A percentile compares a stretch with the other conserved stretches of the same genome.
Evolutionary conservation across 169 alveolate species (phyloP).

Genomic region (Cryptosporidium xiaoi): DNA sequence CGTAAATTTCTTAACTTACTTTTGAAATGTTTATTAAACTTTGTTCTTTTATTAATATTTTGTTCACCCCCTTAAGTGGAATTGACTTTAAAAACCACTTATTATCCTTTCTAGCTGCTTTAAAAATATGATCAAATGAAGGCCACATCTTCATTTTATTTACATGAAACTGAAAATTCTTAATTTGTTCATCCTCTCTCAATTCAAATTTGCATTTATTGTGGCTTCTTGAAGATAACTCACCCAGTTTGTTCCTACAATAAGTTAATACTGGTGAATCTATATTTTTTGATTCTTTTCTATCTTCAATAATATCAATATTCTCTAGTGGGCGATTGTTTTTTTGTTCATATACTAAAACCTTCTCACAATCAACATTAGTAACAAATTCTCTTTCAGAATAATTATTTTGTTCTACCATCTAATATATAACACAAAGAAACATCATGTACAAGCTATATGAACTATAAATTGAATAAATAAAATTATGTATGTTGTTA

Average conservation of each 20-base stretch:
- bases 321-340: neutral
- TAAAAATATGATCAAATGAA: slow-evolving; percentile 56
- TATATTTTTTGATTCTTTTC: too few relatives aligned
- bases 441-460: too few relatives aligned
- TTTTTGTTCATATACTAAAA: neutral
- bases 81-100: slow-evolving; percentile 48
- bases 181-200: neutral
- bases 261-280: neutral
- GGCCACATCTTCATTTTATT: slow-evolving; percentile 64
- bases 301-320: neutral
- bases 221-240: neutral
- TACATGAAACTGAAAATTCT: neutral
- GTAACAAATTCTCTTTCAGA: neutral
- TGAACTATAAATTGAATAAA: too few relatives aligned
- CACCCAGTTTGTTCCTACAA: neutral
- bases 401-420: neutral
- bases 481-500: neutral
- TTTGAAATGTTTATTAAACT: slow-evolving; percentile 45
- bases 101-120: slow-evolving; percentile 61
- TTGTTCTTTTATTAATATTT: slow-evolving; percentile 30
- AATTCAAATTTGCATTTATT: neutral
- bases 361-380: neutral
- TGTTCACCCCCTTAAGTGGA: slow-evolving; percentile 15
- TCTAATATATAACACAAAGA: neutral
- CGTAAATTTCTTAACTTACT: neutral